phyloP scores from a whole-genome alignment of 768 basidiomycete species.

The Psilocybe cyanescens region DNA sequence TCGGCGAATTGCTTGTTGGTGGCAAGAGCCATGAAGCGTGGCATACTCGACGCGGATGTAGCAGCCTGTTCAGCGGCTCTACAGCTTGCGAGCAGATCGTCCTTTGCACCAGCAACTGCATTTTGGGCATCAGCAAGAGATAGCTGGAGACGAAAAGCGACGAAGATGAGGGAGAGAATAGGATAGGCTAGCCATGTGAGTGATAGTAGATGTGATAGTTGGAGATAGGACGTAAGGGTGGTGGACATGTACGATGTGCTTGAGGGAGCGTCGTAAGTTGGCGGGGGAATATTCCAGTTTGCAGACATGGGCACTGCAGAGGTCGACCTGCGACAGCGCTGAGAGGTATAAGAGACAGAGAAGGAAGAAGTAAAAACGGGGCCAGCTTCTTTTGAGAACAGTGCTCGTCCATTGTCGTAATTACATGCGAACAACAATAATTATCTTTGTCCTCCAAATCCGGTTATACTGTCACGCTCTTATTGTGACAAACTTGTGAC shows the following conservation, averaged over 20 bases:
- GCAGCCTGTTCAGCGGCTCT: conserved; percentile 84
- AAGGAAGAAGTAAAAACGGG: conserved; percentile 1
- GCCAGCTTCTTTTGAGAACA: conserved; percentile 10
- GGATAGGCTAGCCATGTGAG: conserved; percentile 93
- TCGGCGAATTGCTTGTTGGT: conserved; percentile 81
- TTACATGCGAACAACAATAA: conserved; percentile 13
- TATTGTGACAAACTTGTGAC: conserved; percentile 7
- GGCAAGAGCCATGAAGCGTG: conserved; percentile 84
- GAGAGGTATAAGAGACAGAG: conserved; percentile 26
- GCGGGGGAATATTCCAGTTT: conserved; percentile 49
- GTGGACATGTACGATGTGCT: conserved; percentile 31
- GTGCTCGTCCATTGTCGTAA: conserved; percentile 13
- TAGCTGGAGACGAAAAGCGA: conserved; percentile 80
- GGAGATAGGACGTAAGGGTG: conserved; percentile 79
- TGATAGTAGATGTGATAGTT: conserved; percentile 81
- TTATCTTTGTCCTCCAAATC: conserved; percentile 2
- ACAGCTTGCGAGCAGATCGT: conserved; percentile 81
- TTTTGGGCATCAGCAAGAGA: conserved; percentile 73
- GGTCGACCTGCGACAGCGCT: conserved; percentile 54
- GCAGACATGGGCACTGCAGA: conserved; percentile 31
- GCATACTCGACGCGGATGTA: conserved; percentile 82
- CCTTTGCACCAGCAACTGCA: conserved; percentile 71
- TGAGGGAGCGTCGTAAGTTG: conserved; percentile 59
- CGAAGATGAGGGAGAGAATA: conserved; percentile 85
- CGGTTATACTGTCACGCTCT: not conserved